Conservation (phyloP, 495 filamentous ascomycete species). For the Sordaria brevicollis region DNA sequence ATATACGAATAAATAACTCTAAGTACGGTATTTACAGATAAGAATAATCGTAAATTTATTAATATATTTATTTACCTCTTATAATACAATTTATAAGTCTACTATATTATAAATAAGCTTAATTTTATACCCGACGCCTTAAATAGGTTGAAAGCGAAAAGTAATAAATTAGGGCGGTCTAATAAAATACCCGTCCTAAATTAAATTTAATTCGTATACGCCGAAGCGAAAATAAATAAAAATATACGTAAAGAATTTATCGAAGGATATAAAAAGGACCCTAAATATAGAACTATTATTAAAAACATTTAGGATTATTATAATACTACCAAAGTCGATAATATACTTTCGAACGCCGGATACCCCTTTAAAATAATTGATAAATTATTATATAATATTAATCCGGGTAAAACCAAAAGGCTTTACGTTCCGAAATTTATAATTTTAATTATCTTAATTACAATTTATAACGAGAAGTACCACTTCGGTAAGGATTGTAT, state of each 20-base stretch:
- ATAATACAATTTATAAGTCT: background rate
- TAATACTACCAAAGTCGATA: background rate
- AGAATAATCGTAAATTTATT: background rate
- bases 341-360: background rate
- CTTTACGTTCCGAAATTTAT: no score
- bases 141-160: no score
- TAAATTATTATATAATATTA: background rate
- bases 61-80: background rate
- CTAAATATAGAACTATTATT: background rate
- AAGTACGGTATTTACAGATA: background rate
- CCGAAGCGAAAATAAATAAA: background rate
- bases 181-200: no score
- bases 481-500: no score
- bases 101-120: background rate
- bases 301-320: fast-evolving
- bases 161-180: fast-evolving
- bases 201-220: background rate
- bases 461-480: no score
- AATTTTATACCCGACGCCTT: background rate
- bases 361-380: background rate
- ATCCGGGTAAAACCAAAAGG: no score
- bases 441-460: no score
- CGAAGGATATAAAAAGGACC: no score
- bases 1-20: background rate
- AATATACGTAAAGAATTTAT: no score